These are phyloP conservation scores for Filobasidium wieringae DNA, from an alignment of 768 basidiomycete genomes.

Conservation along the genomic window DNA sequence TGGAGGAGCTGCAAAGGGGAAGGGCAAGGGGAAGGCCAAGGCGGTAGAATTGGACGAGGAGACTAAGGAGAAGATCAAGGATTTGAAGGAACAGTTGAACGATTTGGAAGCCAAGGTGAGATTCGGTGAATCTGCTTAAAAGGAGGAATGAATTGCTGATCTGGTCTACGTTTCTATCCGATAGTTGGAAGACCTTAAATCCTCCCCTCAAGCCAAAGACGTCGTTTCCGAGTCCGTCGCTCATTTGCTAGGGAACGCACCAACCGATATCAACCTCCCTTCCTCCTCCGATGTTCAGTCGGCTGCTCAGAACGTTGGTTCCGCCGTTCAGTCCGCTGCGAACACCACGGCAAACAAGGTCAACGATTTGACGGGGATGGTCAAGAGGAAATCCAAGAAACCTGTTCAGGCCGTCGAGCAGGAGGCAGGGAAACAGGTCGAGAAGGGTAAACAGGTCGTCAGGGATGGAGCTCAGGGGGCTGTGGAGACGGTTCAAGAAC, in stretches of 20 bases:
- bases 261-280: neutral
- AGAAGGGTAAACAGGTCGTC: neutral
- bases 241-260: conserved; percentile 24
- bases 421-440: neutral
- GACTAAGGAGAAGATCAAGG: conserved; percentile 66
- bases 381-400: conserved; percentile 66
- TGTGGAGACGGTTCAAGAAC: neutral
- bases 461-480: conserved; percentile 8
- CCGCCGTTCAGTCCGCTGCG: neutral
- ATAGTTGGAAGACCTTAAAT: conserved; percentile 83
- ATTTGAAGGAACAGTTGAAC: conserved; percentile 59
- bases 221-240: conserved; percentile 33
- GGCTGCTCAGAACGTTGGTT: neutral
- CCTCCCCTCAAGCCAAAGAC: conserved; percentile 47
- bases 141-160: neutral
- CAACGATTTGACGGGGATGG: conserved; percentile 72
- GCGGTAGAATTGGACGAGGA: conserved; percentile 45
- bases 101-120: conserved; percentile 74
- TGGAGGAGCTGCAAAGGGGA: conserved; percentile 54
- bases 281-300: neutral
- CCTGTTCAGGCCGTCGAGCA: conserved; percentile 25
- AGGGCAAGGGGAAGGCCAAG: conserved; percentile 39
- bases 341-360: conserved; percentile 44
- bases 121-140: no score
- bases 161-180: neutral